phyloP scores from a whole-genome alignment of 2,329 filamentous ascomycete genomes.

The Nemania serpens region DNA sequence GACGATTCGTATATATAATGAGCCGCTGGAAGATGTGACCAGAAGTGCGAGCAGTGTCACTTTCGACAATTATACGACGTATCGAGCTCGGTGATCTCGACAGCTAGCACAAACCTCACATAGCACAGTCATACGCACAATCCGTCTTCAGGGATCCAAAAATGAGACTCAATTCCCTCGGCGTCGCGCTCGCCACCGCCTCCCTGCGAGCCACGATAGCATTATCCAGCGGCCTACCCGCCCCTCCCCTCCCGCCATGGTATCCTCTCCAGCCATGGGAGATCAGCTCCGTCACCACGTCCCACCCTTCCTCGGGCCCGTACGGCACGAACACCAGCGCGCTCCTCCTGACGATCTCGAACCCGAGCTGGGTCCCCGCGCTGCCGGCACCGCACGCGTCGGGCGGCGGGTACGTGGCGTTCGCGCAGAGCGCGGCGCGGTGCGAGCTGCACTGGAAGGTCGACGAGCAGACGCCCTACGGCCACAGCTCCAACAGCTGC shows the following conservation, averaged over 20 bases:
- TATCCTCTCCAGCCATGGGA: conserved; percentile 34
- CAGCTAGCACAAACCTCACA: neutral
- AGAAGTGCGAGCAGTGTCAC: neutral
- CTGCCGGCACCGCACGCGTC: conserved; percentile 33
- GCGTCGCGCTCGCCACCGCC: conserved; percentile 4
- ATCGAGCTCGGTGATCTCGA: neutral
- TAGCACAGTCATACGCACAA: neutral
- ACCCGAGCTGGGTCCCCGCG: conserved; percentile 26
- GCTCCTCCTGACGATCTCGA: conserved; percentile 29
- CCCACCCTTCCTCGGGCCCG: conserved; percentile 26
- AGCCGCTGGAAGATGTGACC: neutral
- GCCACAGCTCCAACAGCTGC: conserved; percentile 28
- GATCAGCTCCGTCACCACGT: conserved; percentile 24
- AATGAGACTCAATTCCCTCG: conserved; percentile 17
- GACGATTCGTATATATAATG: conserved; percentile 10
- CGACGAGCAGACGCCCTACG: conserved; percentile 29
- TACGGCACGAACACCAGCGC: conserved; percentile 31
- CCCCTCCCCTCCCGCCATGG: conserved; percentile 33
- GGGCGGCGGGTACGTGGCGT: conserved; percentile 33
- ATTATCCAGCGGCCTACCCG: conserved; percentile 1
- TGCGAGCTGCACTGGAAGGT: conserved; percentile 32
- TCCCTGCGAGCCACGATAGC: neutral
- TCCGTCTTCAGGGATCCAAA: neutral
- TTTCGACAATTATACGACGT: neutral
- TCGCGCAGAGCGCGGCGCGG: conserved; percentile 26